phyloP scores from a whole-genome alignment of 805 yeast species.

The Sugiyamaella qingdaonensis region DNA sequence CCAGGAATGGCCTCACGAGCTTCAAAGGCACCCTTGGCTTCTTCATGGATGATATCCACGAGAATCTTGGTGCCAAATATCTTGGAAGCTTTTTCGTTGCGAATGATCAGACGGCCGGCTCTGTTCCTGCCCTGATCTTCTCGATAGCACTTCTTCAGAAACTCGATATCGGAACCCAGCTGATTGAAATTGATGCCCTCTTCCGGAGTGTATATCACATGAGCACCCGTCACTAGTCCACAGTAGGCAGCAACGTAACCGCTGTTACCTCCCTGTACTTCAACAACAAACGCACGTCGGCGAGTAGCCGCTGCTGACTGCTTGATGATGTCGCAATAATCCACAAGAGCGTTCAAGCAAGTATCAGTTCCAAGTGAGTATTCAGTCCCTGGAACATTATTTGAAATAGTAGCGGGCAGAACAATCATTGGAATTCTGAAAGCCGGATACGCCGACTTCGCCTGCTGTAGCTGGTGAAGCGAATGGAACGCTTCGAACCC shows the following conservation, averaged over 20 bases:
- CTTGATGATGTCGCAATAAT: conserved; percentile 92
- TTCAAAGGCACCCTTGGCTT: conserved; percentile 73
- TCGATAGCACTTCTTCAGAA: conserved; percentile 62
- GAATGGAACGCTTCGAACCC: conserved; percentile 96
- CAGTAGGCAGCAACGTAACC: conserved; percentile 89
- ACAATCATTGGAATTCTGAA: conserved; percentile 92
- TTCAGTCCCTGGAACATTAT: conserved; percentile 98
- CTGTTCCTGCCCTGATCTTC: conserved; percentile 74
- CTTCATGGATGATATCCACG: conserved; percentile 78
- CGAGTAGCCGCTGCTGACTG: conserved; percentile 93
- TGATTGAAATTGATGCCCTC: conserved; percentile 64
- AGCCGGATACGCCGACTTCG: conserved; percentile 76
- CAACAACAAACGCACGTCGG: conserved; percentile 91
- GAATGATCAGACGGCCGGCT: conserved; percentile 80
- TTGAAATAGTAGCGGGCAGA: conserved; percentile 93
- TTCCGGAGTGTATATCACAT: conserved; percentile 88
- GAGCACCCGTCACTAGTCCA: conserved; percentile 85
- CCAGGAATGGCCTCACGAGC: conserved; percentile 96
- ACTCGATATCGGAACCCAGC: conserved; percentile 70
- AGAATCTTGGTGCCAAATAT: conserved; percentile 79
- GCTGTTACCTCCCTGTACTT: conserved; percentile 96
- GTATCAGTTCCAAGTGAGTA: conserved; percentile 95
- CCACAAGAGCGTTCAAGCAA: conserved; percentile 83
- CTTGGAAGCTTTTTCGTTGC: conserved; percentile 77
- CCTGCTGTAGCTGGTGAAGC: conserved; percentile 72